Conservation (phyloP, 2,329 filamentous ascomycete genomes). For the Apiospora malaysiana region DNA sequence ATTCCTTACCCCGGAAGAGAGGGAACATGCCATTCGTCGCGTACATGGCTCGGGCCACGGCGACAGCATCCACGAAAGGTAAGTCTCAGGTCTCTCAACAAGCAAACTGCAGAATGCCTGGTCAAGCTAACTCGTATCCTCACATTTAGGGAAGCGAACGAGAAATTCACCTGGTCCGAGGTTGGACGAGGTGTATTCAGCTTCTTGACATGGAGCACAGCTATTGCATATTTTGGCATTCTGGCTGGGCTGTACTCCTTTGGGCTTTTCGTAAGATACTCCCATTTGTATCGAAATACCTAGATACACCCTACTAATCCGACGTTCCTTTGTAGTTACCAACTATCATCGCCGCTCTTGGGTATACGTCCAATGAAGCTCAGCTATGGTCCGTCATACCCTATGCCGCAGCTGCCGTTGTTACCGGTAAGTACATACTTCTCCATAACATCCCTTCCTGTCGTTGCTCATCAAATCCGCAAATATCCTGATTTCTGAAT, state of each 20-base stretch:
- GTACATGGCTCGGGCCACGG: conserved; percentile 36
- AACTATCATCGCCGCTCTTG: conserved; percentile 66
- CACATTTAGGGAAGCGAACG: conserved; percentile 40
- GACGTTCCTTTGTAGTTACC: conserved; percentile 51
- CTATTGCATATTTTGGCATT: conserved; percentile 66
- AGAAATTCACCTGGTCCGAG: conserved; percentile 65
- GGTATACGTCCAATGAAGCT: conserved; percentile 59
- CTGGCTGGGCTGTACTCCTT: conserved; percentile 66
- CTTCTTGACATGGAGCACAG: conserved; percentile 67
- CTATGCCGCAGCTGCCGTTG: conserved; percentile 63
- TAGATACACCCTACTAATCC: not conserved
- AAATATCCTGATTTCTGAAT: conserved; percentile 18
- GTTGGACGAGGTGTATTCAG: conserved; percentile 66
- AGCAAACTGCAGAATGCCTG: no score
- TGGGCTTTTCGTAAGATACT: conserved; percentile 61
- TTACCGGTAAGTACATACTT: conserved; percentile 59
- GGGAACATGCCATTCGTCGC: conserved; percentile 52
- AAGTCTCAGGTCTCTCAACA: no score
- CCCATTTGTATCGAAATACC: not conserved
- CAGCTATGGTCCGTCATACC: conserved; percentile 70
- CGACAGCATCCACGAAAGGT: not conserved
- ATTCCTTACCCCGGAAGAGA: conserved; percentile 60
- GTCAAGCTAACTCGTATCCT: conserved; percentile 22
- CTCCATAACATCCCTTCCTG: no score
- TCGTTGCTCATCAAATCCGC: no score